Base-by-base conservation (phyloP, 169 alveolate species). In the Toxoplasma gondii region DNA sequence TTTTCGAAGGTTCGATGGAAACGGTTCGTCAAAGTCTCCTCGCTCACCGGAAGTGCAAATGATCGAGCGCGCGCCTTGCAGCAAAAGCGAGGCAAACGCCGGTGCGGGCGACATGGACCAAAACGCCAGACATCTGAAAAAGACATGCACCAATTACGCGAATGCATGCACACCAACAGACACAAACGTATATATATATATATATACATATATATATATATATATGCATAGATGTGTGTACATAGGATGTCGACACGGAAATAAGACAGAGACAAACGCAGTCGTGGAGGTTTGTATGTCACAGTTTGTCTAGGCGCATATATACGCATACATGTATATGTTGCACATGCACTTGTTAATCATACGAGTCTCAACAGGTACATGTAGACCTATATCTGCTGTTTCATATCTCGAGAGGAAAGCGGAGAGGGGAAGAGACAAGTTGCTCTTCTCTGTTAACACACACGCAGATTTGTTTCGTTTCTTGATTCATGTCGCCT, bases 11-110 rank as follows among this genome's bases (percentile, higher is more conserved):
- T n/a, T n/a, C n/a, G n/a, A n/a, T n/a, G n/a, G n/a, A n/a, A n/a
- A n/a, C 58, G 58, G 4, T 49, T 49, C 58, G 58, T 49, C 22
- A 49, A 49, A 49, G 58, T 49, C 12, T 49, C 58, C 58, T 49
- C n/a, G 19, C 84, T 74, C 84, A 74, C 84, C 84, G 43, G 84
- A 74, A 1, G 84, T 36, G 84, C 84, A 74, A n/a, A 74, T 36
- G 44, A 74, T 74, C 39, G 84, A 74, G 1, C 44, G 84, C 38
- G 43, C 84, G 38, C 84, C 84, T n/a, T 74, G 84, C 45, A 34
- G 84, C 39, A 74, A 12, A 17, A 74, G 43, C 49, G 84, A 74
- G 44, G 43, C 49, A n/a, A 74, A 74, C 84, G 84, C 84, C 0
- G 84, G 84, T 4, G 84, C 84, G 0, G 84, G 84, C 10, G 84